Evolutionary conservation across 176 grass and related monocot genomes (phyloP), one percentile per base, ranked within the genome.

Genomic region (Thalia dealbata): DNA sequence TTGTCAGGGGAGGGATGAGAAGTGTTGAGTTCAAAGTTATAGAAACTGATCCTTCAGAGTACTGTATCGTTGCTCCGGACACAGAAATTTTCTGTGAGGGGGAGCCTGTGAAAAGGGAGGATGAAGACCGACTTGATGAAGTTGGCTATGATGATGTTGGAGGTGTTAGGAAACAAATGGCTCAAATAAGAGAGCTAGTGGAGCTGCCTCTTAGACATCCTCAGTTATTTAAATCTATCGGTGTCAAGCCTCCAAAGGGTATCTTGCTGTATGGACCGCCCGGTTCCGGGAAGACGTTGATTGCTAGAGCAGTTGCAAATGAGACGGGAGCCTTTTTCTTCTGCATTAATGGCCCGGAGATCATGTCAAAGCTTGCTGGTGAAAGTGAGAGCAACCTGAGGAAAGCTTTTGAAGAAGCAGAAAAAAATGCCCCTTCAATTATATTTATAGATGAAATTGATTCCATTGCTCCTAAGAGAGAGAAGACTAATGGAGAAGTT

Each of bases 191-290:
- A 19, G 88, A 87, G 74, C 64, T 91, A 14, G 79, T 86, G 0
- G 88, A 91, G 72, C 81, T 91, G 18, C 84, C 88, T 56, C 81
- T 91, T 55, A 75, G 78, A 55, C 83, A 91, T 66, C 84, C 88
- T 15, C 71, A 73, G 67, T 78, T 86, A 3, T 91, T 91, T 78
- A 64, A 81, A 69, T 78, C 83, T 25, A 78, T 89, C 14, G 83
- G 83, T 58, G 80, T 86, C 2, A 83, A 80, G 70, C 77, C 83
- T 0, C 87, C 87, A 52, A 90, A 86, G 18, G 83, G 87, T 10
- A 73, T 90, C 56, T 79, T 90, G 56, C 78, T 90, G 30, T 83
- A 86, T 73, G 87, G 87, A 59, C 83, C 80, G 41, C 83, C 80
- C 0, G 83, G 77, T 22, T 83, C 87, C 0, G 87, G 87, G 2